phyloP scores from a whole-genome alignment of 2,329 filamentous ascomycete species.

The Apiospora marii region DNA sequence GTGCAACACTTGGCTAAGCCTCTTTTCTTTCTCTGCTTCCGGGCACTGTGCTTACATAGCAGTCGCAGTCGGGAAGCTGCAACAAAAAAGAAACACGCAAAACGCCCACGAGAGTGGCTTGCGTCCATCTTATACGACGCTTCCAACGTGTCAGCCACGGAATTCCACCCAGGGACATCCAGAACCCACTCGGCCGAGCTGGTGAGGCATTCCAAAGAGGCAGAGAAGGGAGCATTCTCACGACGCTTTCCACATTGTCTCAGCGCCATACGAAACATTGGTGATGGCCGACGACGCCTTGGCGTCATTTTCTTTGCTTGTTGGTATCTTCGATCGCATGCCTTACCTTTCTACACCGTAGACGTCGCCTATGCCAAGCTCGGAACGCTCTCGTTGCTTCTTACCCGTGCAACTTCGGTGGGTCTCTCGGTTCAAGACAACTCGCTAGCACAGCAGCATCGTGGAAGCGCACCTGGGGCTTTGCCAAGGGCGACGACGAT shows the following conservation, averaged over 20 bases:
- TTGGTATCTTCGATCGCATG: background rate
- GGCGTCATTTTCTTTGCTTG: background rate
- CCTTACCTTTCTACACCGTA: slow-evolving; percentile 3
- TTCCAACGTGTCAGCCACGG: slow-evolving; percentile 28
- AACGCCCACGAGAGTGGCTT: background rate
- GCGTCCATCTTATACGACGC: slow-evolving; percentile 2
- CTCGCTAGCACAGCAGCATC: background rate
- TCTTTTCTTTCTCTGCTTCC: background rate
- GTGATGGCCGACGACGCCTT: background rate
- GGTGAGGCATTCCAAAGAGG: background rate
- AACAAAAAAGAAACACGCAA: slow-evolving; percentile 26
- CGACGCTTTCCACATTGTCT: background rate
- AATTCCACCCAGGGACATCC: slow-evolving; percentile 25
- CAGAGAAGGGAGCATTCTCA: background rate
- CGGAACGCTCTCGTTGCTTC: background rate
- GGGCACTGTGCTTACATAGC: background rate
- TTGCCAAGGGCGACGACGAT: background rate
- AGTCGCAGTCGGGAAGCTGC: background rate
- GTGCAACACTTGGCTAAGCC: background rate
- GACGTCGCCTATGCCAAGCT: background rate
- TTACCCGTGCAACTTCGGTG: background rate
- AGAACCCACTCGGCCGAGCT: slow-evolving; percentile 4
- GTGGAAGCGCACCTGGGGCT: slow-evolving; percentile 6
- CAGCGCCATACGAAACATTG: slow-evolving; percentile 12
- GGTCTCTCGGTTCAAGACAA: slow-evolving; percentile 8